Evolutionary conservation across 441 rosid species (phyloP).

Genomic region (Sinapis alba): DNA sequence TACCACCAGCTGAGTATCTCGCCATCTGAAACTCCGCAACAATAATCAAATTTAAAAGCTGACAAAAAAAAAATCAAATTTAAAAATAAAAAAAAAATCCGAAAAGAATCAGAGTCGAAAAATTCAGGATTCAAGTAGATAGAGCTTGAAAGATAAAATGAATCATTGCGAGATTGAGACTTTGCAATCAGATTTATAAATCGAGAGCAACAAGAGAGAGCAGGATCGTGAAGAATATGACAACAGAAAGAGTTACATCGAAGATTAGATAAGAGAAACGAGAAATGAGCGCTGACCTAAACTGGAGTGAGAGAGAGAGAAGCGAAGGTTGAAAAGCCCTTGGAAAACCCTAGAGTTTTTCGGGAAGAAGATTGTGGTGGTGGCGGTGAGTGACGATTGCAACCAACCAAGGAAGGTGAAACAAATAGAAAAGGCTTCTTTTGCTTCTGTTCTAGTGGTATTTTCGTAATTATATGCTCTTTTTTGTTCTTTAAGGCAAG

Average conservation of each 20-base stretch:
- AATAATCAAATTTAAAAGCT: background rate
- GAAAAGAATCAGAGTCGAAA: background rate
- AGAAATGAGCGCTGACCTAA: background rate
- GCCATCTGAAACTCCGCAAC: constrained; percentile 38
- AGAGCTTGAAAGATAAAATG: background rate
- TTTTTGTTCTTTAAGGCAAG: background rate
- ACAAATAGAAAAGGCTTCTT: constrained; percentile 6
- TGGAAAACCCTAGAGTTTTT: constrained; percentile 31
- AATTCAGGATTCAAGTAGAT: background rate
- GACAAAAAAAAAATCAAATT: too few species aligned
- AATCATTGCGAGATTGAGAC: background rate
- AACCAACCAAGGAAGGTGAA: background rate
- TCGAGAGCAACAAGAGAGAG: background rate
- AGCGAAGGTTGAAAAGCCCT: constrained; percentile 27
- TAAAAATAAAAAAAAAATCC: too few species aligned
- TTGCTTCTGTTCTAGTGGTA: constrained; percentile 14
- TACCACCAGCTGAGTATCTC: constrained; percentile 35
- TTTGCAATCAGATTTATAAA: background rate
- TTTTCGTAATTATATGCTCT: background rate
- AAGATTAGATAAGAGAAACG: too few species aligned
- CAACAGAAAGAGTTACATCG: background rate
- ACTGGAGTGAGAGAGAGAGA: constrained; percentile 1
- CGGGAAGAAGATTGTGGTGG: background rate
- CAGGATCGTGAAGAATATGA: constrained; percentile 11
- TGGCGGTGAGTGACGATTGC: constrained; percentile 31